Evolutionary conservation across 1,139 yeast genomes (phyloP).

Genomic region (Protomyces lactucae-debilis): DNA sequence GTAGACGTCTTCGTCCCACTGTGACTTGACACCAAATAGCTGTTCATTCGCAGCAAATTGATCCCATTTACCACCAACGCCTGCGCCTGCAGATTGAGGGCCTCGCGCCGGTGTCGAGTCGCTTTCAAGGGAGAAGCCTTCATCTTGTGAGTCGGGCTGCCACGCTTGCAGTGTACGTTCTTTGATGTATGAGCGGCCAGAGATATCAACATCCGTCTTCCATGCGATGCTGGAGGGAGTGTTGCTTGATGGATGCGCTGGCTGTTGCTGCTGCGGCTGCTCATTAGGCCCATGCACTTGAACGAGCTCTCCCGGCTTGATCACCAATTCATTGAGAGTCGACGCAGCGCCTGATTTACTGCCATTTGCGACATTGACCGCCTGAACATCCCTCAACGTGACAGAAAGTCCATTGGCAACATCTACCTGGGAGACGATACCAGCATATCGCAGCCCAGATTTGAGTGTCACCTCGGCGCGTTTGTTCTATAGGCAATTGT

Average conservation of each 20-base stretch:
- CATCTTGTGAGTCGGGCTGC: slow-evolving; percentile 55
- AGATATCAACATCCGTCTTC: slow-evolving; percentile 78
- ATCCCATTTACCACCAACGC: slow-evolving; percentile 59
- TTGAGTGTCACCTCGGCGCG: slow-evolving; percentile 14
- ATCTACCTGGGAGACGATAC: background rate
- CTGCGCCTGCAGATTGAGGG: background rate
- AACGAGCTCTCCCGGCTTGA: slow-evolving; percentile 58
- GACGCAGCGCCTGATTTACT: slow-evolving; percentile 39
- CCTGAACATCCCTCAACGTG: slow-evolving; percentile 1
- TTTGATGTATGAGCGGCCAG: slow-evolving; percentile 39
- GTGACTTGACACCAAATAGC: slow-evolving; percentile 81
- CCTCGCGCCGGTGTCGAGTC: slow-evolving; percentile 40
- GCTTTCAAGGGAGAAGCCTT: slow-evolving; percentile 39
- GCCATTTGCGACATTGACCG: slow-evolving; percentile 31
- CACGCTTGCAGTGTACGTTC: slow-evolving; percentile 78
- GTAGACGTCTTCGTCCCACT: slow-evolving; percentile 83
- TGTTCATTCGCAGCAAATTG: slow-evolving; percentile 86
- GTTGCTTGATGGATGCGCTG: background rate
- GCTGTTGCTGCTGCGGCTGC: slow-evolving; percentile 21
- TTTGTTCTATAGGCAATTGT: background rate
- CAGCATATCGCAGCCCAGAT: slow-evolving; percentile 6
- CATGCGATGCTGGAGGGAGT: slow-evolving; percentile 41
- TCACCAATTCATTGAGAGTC: slow-evolving; percentile 47
- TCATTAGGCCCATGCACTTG: slow-evolving; percentile 46
- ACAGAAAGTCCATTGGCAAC: background rate